A percentile compares a stretch with the other conserved stretches of the same genome.
Evolutionary conservation across 805 yeast genomes (phyloP).

Genomic region (Dipodascopsis tothii): DNA sequence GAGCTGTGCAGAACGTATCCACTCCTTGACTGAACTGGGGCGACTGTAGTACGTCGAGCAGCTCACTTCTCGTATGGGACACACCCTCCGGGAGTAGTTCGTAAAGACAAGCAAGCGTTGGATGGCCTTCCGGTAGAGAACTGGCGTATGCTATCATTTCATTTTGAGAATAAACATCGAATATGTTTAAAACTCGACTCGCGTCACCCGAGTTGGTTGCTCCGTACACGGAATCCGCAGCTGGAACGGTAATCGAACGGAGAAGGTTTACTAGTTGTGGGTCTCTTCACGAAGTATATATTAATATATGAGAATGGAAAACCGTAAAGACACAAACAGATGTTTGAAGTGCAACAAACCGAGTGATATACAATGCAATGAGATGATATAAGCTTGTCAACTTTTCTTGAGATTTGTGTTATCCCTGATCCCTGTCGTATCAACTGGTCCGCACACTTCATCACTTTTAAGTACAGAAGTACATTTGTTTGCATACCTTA

Average conservation of each 20-base stretch:
- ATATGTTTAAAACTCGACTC: not conserved
- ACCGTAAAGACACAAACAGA: not conserved
- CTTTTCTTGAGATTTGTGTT: too few relatives aligned
- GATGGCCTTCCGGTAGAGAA: slow-evolving; percentile 21
- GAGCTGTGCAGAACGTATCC: slow-evolving; percentile 38
- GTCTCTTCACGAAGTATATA: slow-evolving; percentile 8
- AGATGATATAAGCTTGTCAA: too few relatives aligned
- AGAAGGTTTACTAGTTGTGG: slow-evolving; percentile 9
- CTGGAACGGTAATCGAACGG: slow-evolving; percentile 16
- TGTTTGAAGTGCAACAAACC: too few relatives aligned
- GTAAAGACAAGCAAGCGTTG: slow-evolving; percentile 34
- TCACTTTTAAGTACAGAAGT: too few relatives aligned
- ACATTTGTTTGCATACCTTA: too few relatives aligned
- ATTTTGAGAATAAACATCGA: not conserved
- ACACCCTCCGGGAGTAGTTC: slow-evolving; percentile 39
- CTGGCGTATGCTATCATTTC: slow-evolving; percentile 8
- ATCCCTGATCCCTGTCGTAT: too few relatives aligned
- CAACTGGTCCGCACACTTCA: too few relatives aligned
- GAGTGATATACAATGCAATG: too few relatives aligned
- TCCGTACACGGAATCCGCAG: not conserved
- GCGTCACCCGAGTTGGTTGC: not conserved
- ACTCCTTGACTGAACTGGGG: slow-evolving; percentile 43
- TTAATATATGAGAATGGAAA: slow-evolving; percentile 2
- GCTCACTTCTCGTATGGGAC: slow-evolving; percentile 34
- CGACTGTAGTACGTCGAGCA: slow-evolving; percentile 40